A percentile compares a stretch with the other conserved stretches of the same genome.
phyloP scores from a whole-genome alignment of 371 early-diverging fungal genomes.

The Mucor sp. region DNA sequence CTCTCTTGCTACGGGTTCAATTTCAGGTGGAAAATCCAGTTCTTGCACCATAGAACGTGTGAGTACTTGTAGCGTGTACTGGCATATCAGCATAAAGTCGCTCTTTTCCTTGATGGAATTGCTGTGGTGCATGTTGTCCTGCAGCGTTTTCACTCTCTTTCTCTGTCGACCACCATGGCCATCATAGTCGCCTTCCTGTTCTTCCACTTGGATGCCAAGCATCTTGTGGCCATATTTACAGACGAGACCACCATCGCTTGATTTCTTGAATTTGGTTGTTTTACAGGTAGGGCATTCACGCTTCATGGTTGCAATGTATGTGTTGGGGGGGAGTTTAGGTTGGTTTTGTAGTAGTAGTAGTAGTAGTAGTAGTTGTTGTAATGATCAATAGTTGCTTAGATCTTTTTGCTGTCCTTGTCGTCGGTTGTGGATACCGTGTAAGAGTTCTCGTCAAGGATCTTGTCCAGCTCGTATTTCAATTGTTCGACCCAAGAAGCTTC shows the following conservation, averaged over 20 bases:
- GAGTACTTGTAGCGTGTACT: conserved; percentile 25
- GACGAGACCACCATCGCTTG: conserved; percentile 16
- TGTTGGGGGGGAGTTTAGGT: not conserved
- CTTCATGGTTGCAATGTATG: conserved; percentile 2
- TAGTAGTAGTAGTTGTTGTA: not conserved
- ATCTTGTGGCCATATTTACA: conserved; percentile 43
- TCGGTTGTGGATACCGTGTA: conserved; percentile 58
- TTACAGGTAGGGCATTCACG: conserved; percentile 28
- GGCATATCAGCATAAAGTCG: conserved; percentile 18
- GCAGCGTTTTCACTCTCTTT: not conserved
- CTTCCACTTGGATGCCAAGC: conserved; percentile 24
- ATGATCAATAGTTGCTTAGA: not conserved
- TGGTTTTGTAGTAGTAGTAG: not conserved
- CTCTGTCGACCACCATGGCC: not conserved
- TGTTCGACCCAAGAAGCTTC: conserved; percentile 66
- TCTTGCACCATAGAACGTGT: conserved; percentile 29
- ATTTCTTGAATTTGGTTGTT: conserved; percentile 21
- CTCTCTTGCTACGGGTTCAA: conserved; percentile 36
- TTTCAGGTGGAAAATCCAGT: conserved; percentile 30
- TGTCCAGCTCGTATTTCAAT: conserved; percentile 70
- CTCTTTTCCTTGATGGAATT: conserved; percentile 9
- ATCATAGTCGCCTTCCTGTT: conserved; percentile 8
- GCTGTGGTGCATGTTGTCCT: not conserved
- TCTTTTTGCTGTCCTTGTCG: conserved; percentile 42
- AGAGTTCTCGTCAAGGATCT: conserved; percentile 77